A percentile compares a stretch with the other conserved stretches of the same genome.
These are phyloP conservation scores for Polymyxa betae DNA, from an alignment of 208 protist species.

Conservation along the genomic window DNA sequence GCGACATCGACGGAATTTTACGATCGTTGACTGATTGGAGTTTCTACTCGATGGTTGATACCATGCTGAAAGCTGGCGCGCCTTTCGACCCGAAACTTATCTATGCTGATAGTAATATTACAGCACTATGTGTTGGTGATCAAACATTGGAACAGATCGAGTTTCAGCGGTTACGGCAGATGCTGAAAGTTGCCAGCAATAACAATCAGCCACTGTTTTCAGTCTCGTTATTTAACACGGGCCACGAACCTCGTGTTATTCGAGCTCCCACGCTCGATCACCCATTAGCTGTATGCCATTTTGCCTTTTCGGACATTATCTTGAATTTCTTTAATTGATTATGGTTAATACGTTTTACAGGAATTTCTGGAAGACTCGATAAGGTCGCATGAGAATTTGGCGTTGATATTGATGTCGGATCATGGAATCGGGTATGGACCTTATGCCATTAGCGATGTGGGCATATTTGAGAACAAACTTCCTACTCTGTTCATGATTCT, in stretches of 20 bases:
- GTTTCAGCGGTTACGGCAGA: neutral
- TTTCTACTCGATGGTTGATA: conserved; percentile 9
- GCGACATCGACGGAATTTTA: neutral
- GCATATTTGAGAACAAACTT: conserved; percentile 35
- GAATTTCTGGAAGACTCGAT: neutral
- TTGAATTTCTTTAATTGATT: neutral
- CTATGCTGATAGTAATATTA: neutral
- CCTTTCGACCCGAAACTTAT: neutral
- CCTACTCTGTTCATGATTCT: conserved; percentile 12
- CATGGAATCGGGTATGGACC: conserved; percentile 35
- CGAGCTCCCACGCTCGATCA: neutral
- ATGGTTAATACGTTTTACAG: neutral
- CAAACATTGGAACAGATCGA: conserved; percentile 1
- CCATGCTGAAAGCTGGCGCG: neutral
- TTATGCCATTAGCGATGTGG: conserved; percentile 12
- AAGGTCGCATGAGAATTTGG: neutral
- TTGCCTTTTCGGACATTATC: neutral
- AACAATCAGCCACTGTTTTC: neutral
- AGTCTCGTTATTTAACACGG: conserved; percentile 27
- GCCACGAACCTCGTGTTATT: neutral
- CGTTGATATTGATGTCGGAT: conserved; percentile 37
- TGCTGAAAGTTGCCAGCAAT: neutral
- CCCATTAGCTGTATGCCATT: neutral
- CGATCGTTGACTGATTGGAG: neutral
- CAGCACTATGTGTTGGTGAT: neutral